Evolutionary conservation across 2,329 filamentous ascomycete species (phyloP).

Genomic region (Aspergillus hortae): DNA sequence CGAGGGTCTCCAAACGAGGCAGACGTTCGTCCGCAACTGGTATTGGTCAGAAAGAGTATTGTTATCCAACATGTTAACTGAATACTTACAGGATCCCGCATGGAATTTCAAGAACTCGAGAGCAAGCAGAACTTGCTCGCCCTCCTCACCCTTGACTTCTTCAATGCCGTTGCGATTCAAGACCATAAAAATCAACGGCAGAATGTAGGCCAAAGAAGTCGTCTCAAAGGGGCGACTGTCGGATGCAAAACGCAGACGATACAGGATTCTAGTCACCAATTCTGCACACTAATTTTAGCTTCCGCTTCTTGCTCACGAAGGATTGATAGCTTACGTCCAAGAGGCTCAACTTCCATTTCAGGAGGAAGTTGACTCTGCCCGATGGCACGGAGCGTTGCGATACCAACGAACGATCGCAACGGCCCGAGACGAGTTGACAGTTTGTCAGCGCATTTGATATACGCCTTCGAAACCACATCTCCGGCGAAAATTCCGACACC

Average conservation of each 20-base stretch:
- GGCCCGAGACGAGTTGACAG: constrained; percentile 70
- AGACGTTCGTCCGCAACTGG: constrained; percentile 62
- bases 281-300: constrained; percentile 13
- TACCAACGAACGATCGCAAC: constrained; percentile 77
- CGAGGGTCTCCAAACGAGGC: constrained; percentile 70
- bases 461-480: constrained; percentile 71
- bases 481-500: constrained; percentile 80
- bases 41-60: too few species aligned
- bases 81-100: constrained; percentile 59
- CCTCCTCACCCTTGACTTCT: constrained; percentile 62
- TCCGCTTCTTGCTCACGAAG: neutral
- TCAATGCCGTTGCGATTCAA: constrained; percentile 74
- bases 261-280: constrained; percentile 83
- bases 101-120: constrained; percentile 88
- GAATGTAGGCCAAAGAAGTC: constrained; percentile 79
- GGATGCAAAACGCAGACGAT: constrained; percentile 81
- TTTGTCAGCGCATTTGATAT: constrained; percentile 73
- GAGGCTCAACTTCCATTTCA: constrained; percentile 71
- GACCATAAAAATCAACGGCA: constrained; percentile 77
- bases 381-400: constrained; percentile 78
- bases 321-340: constrained; percentile 51
- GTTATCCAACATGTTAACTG: too few species aligned
- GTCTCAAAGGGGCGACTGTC: constrained; percentile 93
- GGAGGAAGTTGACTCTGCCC: constrained; percentile 69
- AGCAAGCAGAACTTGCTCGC: constrained; percentile 84